Evolutionary conservation across 78 protist genomes (phyloP).

Genomic region (Mastigamoeba balamuthi): DNA sequence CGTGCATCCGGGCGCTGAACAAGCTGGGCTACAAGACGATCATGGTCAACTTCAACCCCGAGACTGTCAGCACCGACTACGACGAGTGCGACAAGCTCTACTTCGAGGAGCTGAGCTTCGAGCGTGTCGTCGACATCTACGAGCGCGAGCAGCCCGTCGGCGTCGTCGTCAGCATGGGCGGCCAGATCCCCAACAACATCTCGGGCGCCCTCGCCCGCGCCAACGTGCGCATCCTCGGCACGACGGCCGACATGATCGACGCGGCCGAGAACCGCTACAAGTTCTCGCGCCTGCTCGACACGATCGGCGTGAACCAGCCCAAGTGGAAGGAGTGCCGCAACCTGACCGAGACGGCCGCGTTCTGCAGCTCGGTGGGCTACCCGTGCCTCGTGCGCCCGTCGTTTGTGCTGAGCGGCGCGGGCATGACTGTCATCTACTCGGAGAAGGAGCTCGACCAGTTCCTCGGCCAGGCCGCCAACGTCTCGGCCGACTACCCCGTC

Average conservation of each 20-base stretch:
- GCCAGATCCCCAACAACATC: slow-evolving; percentile 89
- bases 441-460: slow-evolving; percentile 60
- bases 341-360: slow-evolving; percentile 64
- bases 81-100: slow-evolving; percentile 87
- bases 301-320: slow-evolving; percentile 88
- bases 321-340: slow-evolving; percentile 68
- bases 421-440: slow-evolving; percentile 84
- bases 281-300: slow-evolving; percentile 83
- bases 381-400: slow-evolving; percentile 93
- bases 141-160: slow-evolving; percentile 51
- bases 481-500: slow-evolving; percentile 73
- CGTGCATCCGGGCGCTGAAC: slow-evolving; percentile 71
- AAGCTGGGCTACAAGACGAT: slow-evolving; percentile 63
- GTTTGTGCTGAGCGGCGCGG: slow-evolving; percentile 90
- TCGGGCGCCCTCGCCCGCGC: slow-evolving; percentile 56
- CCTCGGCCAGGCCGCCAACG: slow-evolving; percentile 70
- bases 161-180: slow-evolving; percentile 79
- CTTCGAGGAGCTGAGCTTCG: slow-evolving; percentile 87
- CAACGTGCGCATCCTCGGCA: slow-evolving; percentile 72
- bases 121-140: slow-evolving; percentile 77
- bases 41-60: slow-evolving; percentile 97
- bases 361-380: slow-evolving; percentile 75
- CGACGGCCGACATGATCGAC: slow-evolving; percentile 85
- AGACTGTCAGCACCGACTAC: slow-evolving; percentile 94
- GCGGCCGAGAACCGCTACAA: slow-evolving; percentile 92